Base-by-base conservation (phyloP, 495 filamentous ascomycete species). In the Annulohypoxylon maeteangense region DNA sequence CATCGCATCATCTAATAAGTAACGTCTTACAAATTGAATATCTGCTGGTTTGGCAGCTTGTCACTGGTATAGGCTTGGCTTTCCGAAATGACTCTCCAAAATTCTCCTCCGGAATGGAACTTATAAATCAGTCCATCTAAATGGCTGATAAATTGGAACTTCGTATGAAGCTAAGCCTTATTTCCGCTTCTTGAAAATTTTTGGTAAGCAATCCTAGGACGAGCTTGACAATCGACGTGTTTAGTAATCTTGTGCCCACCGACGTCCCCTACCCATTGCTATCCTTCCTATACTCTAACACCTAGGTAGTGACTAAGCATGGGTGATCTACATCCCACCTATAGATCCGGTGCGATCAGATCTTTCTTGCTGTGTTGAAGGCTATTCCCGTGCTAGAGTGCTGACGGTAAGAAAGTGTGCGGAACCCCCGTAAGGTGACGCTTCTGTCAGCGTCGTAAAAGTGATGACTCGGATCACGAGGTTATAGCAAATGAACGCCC, bases 321-420 rank as follows among this genome's bases (percentile, higher is more conserved):
- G n/a, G 5, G 25, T 23, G 38, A 62, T 62, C 56, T 55, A 40
- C 42, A 40, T 58, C 45, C 40, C 48, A 32, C 48, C 29, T 23
- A 54, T 70, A 65, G 67, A 63, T 62, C 50, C 57, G 50, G 45
- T 42, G 68, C 63, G 36, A 58, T 63, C 51, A 63, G 68, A 67
- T 64, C 53, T 50, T 64, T 63, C 27, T 67, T 71, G 45, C 22
- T 32, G 34, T 57, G 29, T 47, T 11, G 12, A 53, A 32, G 47
- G 58, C 23, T 44, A 62, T 65, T 67, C 62, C 57, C 63, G 57
- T 58, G 44, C 42, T 42, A 57, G 32, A 50, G 50, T n/a, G 47
- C 51, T 66, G 57, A 45, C 57, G 11, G 20, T 44, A 2, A 47
- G 32, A 18, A 31, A 20, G n/a, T n/a, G 27, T 32, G 45, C 25